Evolutionary conservation across 2,329 filamentous ascomycete genomes (phyloP).

Genomic region (Penicillium sp.): DNA sequence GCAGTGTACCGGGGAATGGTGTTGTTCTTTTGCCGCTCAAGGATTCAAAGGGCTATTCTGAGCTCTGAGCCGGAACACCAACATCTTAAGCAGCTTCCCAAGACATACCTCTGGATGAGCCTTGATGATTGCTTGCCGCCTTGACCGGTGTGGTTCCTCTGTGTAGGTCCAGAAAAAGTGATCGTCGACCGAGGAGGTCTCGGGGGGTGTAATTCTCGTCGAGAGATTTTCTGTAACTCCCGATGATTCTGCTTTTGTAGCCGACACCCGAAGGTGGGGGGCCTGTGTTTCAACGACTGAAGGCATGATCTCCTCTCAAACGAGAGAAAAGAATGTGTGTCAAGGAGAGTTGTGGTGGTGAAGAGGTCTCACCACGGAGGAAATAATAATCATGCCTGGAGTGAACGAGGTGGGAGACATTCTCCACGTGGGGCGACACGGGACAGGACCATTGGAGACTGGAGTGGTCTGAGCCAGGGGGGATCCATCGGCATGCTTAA

Average conservation of each 20-base stretch:
- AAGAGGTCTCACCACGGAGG: conserved; percentile 10
- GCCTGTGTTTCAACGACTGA: conserved; percentile 26
- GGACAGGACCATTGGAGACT: conserved; percentile 1
- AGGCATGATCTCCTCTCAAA: conserved; percentile 20
- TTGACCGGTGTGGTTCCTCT: conserved; percentile 89
- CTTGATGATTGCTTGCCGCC: conserved; percentile 92
- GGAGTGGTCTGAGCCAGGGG: conserved; percentile 11
- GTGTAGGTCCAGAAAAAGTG: conserved; percentile 99
- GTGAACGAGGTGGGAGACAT: conserved; percentile 22
- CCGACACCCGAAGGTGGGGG: conserved; percentile 31
- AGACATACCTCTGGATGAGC: conserved; percentile 79
- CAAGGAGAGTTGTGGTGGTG: conserved; percentile 1
- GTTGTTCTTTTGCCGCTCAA: conserved; percentile 1
- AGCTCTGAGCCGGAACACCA: too few relatives aligned
- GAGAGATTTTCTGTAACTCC: conserved; percentile 16
- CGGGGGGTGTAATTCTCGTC: conserved; percentile 26
- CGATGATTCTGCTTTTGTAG: conserved; percentile 22
- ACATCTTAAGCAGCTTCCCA: too few relatives aligned
- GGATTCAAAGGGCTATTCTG: neutral
- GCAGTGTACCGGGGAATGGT: conserved; percentile 2
- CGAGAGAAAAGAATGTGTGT: neutral
- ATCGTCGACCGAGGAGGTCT: conserved; percentile 38
- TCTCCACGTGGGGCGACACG: conserved; percentile 36
- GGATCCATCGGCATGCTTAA: conserved; percentile 8
- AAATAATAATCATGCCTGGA: conserved; percentile 6